Evolutionary conservation across 2,329 filamentous ascomycete genomes (phyloP).

Genomic region (Hymenoscyphus repandus): DNA sequence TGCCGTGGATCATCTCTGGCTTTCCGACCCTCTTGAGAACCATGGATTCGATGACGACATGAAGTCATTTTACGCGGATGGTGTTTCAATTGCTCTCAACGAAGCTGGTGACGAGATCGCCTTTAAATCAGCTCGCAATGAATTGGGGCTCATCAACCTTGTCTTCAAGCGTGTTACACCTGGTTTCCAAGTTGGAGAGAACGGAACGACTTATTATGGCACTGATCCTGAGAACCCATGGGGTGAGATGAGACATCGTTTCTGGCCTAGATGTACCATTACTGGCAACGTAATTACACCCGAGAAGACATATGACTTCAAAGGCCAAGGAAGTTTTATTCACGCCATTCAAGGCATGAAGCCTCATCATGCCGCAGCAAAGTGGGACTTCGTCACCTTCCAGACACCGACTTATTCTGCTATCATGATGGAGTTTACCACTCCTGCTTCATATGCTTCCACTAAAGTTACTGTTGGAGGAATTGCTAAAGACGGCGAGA

Average conservation of each 20-base stretch:
- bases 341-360: conserved; percentile 98
- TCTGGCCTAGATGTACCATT: conserved; percentile 83
- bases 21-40: conserved; percentile 72
- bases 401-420: conserved; percentile 84
- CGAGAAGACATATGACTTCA: conserved; percentile 75
- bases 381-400: conserved; percentile 92
- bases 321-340: conserved; percentile 71
- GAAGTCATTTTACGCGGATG: conserved; percentile 78
- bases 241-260: conserved; percentile 86
- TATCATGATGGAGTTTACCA: conserved; percentile 92
- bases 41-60: conserved; percentile 80
- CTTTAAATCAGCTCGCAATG: conserved; percentile 85
- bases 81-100: conserved; percentile 78
- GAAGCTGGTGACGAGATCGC: conserved; percentile 77
- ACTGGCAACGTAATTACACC: conserved; percentile 82
- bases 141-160: conserved; percentile 76
- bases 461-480: conserved; percentile 80
- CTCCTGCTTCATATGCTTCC: conserved; percentile 84
- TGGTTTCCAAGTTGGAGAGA: conserved; percentile 77
- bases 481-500: conserved; percentile 74
- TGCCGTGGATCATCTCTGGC: conserved; percentile 57
- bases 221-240: conserved; percentile 82
- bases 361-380: conserved; percentile 87
- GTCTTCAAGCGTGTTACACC: conserved; percentile 72
- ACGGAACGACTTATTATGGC: conserved; percentile 80